Evolutionary conservation across 768 basidiomycete species (phyloP), one percentile per base, ranked within the genome.

Genomic region (Suillus cothurnatus): DNA sequence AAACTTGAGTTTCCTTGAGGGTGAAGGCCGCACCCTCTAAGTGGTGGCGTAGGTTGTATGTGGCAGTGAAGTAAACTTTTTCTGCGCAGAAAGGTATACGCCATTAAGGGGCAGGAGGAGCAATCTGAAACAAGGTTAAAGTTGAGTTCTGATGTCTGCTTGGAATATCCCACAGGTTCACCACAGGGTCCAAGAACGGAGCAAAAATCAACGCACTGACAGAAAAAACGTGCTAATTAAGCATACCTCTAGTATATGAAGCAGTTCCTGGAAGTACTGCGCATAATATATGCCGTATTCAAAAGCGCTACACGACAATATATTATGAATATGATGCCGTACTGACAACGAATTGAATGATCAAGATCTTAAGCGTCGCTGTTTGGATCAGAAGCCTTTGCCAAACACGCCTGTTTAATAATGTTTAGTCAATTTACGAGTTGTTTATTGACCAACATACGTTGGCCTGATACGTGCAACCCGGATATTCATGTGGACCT

Each of bases 331-430:
- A 31, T 31, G 28, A 36, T 58, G 56, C 4, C n/a, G 32, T 34
- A 38, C 56, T 3, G 26, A 38, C 56, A 57, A 36, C 38, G 34
- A 11, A 11, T 7, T 41, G 32, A 34, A 34, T 34, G 21, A 56
- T 56, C 32, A 31, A 56, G 56, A 38, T 38, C 56, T 57, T 23
- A 14, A 14, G 21, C n/a, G 3, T n/a, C 21, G 9, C n/a, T 59
- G 38, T 59, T 59, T 59, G 57, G 32, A 59, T 59, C 38, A 39
- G 38, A 59, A 59, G 57, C 57, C 9, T 59, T 59, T 59, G 57
- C 57, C 57, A 59, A 59, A 59, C 57, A 59, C 38, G 38, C 57
- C 11, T 41, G 11, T 39, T 28, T 32, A 55, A 55, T 32, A 55
- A 55, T 55, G 31, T 55, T 55, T 55, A 59, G 38, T 39, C 57